These are phyloP conservation scores for Neostapfia colusana DNA, from an alignment of 176 grass and related monocot genomes.

Conservation along the genomic window DNA sequence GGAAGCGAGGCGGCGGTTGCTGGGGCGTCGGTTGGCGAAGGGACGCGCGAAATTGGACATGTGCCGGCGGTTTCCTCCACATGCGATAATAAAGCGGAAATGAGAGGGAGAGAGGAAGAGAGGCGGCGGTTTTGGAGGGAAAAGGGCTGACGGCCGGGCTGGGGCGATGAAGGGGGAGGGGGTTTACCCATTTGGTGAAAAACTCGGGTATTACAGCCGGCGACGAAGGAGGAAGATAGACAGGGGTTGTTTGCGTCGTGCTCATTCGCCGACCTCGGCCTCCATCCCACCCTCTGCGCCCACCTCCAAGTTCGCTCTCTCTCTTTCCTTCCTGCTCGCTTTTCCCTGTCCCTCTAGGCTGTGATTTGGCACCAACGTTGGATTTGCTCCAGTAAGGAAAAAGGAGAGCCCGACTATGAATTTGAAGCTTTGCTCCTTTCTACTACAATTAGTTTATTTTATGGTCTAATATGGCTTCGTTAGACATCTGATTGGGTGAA, in stretches of 20 bases:
- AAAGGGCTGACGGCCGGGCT: no score
- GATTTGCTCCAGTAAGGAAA: neutral
- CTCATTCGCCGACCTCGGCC: slow-evolving; percentile 70
- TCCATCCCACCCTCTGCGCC: slow-evolving; percentile 66
- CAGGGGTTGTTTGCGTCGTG: slow-evolving; percentile 65
- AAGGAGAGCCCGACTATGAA: neutral
- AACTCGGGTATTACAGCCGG: no score
- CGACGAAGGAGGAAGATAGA: slow-evolving; percentile 17
- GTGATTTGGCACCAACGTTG: neutral
- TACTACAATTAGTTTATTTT: neutral
- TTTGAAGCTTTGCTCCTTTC: neutral
- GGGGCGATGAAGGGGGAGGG: no score
- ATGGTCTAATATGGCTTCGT: neutral
- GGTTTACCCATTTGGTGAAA: no score
- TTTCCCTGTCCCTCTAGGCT: no score
- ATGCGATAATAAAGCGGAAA: no score
- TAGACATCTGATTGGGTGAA: neutral
- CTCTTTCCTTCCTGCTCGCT: neutral
- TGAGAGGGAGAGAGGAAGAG: no score
- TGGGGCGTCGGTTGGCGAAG: no score
- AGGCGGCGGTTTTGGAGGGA: no score
- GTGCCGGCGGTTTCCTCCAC: no score
- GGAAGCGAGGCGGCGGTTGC: no score
- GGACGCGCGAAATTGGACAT: no score
- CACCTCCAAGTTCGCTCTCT: slow-evolving; percentile 67